Base-by-base conservation (phyloP, 805 yeast species). In the Kuraishia hungarica region DNA sequence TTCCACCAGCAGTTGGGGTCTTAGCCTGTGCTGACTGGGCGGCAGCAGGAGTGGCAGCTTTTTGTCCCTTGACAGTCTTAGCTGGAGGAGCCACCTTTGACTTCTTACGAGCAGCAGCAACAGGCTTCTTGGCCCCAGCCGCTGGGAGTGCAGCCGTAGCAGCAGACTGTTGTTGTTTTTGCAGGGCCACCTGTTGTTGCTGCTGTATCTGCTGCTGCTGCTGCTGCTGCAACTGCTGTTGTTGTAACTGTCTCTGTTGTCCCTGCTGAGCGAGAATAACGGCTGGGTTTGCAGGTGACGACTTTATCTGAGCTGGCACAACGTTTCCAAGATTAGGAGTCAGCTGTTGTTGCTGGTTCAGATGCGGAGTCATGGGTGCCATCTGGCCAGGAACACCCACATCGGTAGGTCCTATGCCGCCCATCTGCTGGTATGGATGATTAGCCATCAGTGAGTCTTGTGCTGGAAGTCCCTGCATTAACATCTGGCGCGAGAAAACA, bases 61-160 rank as follows among this genome's bases (percentile, higher is more conserved):
- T 35, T 15, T 35, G 43, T 23, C 62, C 50, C 48, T 57, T 60
- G 39, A 55, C 43, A 28, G 28, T 15, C 26, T 56, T 57, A 17
- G 64, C 58, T 21, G 63, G 39, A 2, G 61, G 59, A 8, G 58
- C 51, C 10, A 57, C 52, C 39, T 57, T 60, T 7, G 64, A 53
- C 55, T 62, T 66, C 50, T 67, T 58, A 50, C 65, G 61, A 6
- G 58, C 57, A 13, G 65, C 57, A 19, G 64, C 58, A 39, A n/a
- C 50, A 5, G 52, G 35, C 52, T 62, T 64, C 59, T 62, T 65
- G 39, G 53, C 47, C 21, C 61, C 55, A 20, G 56, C 46, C 17
- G 57, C 39, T 6, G 57, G 48, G 29, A 57, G 61, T 17, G 60
- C 62, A 26, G 54, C 53, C 11, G 55, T 53, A 21, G 56, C 51